A percentile compares a stretch with the other conserved stretches of the same genome.
Conservation (phyloP, 1,284 basidiomycete genomes). For the Heimioporus punctisporus region DNA sequence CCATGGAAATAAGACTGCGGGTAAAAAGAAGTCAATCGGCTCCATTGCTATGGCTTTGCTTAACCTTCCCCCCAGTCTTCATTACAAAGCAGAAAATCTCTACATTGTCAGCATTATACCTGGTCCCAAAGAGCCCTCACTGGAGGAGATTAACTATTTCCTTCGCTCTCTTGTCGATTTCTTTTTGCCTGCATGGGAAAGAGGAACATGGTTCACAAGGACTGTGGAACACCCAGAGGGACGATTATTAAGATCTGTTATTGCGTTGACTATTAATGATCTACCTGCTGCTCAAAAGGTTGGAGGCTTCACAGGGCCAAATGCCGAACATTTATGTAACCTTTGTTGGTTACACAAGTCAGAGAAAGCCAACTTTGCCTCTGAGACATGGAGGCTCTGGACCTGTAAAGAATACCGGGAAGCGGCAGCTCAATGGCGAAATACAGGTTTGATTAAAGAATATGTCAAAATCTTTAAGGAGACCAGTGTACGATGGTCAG, state of each 20-base stretch:
- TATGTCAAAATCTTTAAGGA: background rate
- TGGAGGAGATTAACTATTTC: too few relatives aligned
- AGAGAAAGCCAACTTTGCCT: background rate
- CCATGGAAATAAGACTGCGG: too few relatives aligned
- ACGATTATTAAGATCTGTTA: background rate
- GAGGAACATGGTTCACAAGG: background rate
- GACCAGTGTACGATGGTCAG: conserved; percentile 29
- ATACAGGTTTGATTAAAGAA: background rate
- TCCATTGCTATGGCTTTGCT: conserved; percentile 33
- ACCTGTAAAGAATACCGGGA: background rate
- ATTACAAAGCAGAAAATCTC: background rate
- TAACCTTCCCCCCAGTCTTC: conserved; percentile 21
- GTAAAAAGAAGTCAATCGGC: conserved; percentile 26
- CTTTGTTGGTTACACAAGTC: conserved; percentile 2
- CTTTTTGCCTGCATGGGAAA: conserved; percentile 21
- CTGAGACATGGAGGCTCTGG: background rate
- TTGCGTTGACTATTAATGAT: background rate
- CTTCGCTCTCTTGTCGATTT: conserved; percentile 23
- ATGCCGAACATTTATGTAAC: background rate
- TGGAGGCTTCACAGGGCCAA: background rate
- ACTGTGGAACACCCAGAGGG: background rate
- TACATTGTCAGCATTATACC: background rate
- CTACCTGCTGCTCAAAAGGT: conserved; percentile 1
- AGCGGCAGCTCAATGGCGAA: background rate
- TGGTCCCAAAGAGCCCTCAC: too few relatives aligned